Evolutionary conservation across 2,329 filamentous ascomycete genomes (phyloP), one percentile per base, ranked within the genome.

Genomic region (Neocucurbitaria cava): DNA sequence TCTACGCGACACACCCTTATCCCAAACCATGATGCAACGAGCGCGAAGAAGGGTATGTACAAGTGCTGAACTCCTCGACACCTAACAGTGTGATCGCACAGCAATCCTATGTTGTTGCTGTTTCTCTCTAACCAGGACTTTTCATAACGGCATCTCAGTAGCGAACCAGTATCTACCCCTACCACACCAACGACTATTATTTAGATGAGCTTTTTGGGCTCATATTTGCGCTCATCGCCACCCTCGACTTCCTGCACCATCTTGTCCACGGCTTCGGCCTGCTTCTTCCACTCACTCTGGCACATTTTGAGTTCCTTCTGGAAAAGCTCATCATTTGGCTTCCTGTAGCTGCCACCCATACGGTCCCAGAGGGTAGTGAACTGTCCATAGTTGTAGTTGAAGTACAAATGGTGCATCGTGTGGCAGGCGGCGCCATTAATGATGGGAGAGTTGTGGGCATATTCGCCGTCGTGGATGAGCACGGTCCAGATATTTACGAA

Each of bases 401-500:
- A 76, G 77, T 91, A 90, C 35, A 92, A 77, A 74, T 97, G 94
- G 77, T 98, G 94, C 83, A 93, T 72, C 20, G 89, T 92, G 77
- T 97, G 94, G 82, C 94, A 97, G 24, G 94, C 94, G 11, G 94
- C 92, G 46, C 94, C 94, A 74, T 98, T 98, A 78, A 97, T 87
- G 65, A 97, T 77, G n/a, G 92, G 89, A 69, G 89, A 91, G 78
- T 97, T 90, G 70, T 92, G 89, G 15, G 96, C 86, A 74, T 96
- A 97, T 79, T 98, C 94, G 69, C 94, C 94, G 69, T 98, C 94
- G 77, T 98, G 87, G 70, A 98, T 97, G 79, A 97, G 84, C 68
- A 98, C 91, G 35, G 93, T 96, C 94, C 94, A 98, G 77, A 97
- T 86, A 79, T 98, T 96, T 81, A 98, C 91, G 74, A 96, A 96